These are phyloP conservation scores for Colletotrichum sublineola DNA, from an alignment of 2,329 filamentous ascomycete species.

Conservation along the genomic window DNA sequence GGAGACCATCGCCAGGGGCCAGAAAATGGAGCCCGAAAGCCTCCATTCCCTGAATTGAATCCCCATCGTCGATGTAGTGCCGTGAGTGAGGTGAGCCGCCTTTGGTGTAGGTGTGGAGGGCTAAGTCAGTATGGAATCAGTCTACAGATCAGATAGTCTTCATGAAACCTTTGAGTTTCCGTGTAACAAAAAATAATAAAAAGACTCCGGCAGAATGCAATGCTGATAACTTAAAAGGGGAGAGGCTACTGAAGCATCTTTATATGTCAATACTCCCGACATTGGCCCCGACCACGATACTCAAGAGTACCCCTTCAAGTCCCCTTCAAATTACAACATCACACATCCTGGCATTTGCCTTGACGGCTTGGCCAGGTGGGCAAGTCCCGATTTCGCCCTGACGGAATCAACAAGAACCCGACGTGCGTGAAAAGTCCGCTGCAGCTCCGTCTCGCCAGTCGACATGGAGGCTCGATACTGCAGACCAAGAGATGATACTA, in stretches of 20 bases:
- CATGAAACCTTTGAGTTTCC: no score
- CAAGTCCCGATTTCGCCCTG: background rate
- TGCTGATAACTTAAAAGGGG: background rate
- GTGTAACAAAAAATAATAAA: no score
- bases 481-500: background rate
- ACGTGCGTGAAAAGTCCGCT: conserved; percentile 10
- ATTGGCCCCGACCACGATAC: background rate
- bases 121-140: background rate
- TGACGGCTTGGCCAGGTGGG: background rate
- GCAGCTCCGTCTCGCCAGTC: background rate
- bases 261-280: conserved; percentile 7
- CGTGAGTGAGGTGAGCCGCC: no score
- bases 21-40: conserved; percentile 24
- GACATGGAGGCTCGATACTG: background rate
- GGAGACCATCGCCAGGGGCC: conserved; percentile 9
- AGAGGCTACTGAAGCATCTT: background rate
- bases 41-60: conserved; percentile 9
- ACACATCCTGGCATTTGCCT: conserved; percentile 16
- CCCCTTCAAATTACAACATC: conserved; percentile 9
- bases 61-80: background rate
- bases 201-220: no score
- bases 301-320: background rate
- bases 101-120: background rate
- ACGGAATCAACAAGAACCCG: conserved; percentile 17
- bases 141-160: no score